phyloP scores from a whole-genome alignment of 495 filamentous ascomycete genomes.

The Penicillium mononematosum region DNA sequence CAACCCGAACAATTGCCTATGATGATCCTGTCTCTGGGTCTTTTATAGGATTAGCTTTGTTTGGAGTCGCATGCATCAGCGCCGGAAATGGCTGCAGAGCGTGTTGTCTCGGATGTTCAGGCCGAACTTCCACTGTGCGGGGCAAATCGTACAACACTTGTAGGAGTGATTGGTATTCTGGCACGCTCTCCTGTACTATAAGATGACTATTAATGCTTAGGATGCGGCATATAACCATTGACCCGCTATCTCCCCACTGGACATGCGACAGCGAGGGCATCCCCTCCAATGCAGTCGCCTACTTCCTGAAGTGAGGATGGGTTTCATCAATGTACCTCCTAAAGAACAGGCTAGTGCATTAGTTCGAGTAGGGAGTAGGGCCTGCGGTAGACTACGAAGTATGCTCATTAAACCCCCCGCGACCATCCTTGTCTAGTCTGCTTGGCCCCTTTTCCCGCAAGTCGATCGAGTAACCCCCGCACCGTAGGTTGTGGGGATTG shows the following conservation, averaged over 20 bases:
- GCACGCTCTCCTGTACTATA: background rate
- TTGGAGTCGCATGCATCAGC: background rate
- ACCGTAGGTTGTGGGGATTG: background rate
- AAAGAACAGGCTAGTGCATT: background rate
- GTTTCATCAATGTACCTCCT: background rate
- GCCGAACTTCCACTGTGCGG: slow-evolving; percentile 9
- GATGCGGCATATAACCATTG: background rate
- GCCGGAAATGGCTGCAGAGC: slow-evolving; percentile 11
- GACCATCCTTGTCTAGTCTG: background rate
- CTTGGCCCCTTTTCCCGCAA: background rate
- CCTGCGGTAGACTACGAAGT: background rate
- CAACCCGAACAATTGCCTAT: background rate
- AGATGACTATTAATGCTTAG: background rate
- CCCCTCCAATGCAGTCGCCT: background rate
- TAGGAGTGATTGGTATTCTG: background rate
- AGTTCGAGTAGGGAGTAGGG: background rate
- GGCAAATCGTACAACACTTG: background rate
- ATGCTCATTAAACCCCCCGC: slow-evolving; percentile 1
- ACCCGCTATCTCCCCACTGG: background rate
- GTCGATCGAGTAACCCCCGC: background rate
- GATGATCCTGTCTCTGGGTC: background rate
- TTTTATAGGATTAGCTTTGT: background rate
- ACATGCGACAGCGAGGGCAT: background rate
- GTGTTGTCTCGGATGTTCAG: slow-evolving; percentile 8
- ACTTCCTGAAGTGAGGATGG: background rate